A percentile compares a stretch with the other conserved stretches of the same genome.
phyloP scores from a whole-genome alignment of 2,329 filamentous ascomycete species.

The Pseudocercospora ulei region DNA sequence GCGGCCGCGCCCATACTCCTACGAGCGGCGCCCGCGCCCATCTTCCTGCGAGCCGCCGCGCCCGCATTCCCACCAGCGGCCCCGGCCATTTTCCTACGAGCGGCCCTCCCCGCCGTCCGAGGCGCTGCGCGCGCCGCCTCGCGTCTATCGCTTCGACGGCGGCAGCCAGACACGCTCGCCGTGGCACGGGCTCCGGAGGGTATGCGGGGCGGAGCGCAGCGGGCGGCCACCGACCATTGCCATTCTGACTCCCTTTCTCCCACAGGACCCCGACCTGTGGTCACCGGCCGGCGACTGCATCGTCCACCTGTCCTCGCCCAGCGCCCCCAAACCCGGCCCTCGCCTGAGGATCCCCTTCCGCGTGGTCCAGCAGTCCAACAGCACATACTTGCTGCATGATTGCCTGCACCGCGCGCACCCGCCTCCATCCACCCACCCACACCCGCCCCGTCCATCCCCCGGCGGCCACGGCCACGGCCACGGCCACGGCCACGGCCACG shows the following conservation, averaged over 20 bases:
- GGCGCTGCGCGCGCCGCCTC: conserved; percentile 7
- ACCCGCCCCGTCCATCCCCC: too few species aligned
- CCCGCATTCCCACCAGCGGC: conserved; percentile 8
- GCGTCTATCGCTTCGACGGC: conserved; percentile 18
- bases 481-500: too few species aligned
- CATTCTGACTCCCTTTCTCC: background rate
- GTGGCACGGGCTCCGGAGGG: conserved; percentile 20
- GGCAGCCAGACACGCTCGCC: conserved; percentile 14
- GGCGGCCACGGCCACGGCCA: too few species aligned
- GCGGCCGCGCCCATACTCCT: conserved; percentile 5
- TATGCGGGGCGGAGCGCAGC: background rate
- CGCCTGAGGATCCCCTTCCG: conserved; percentile 57
- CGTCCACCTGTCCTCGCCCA: conserved; percentile 58
- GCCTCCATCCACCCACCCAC: too few species aligned
- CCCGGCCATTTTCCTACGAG: conserved; percentile 4
- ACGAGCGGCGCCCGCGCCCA: conserved; percentile 5
- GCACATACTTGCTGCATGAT: conserved; percentile 50
- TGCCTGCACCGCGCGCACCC: too few species aligned
- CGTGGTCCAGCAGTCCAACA: conserved; percentile 49
- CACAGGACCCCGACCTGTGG: conserved; percentile 64
- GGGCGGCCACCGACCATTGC: background rate
- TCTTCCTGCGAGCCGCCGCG: conserved; percentile 6
- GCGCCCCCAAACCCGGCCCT: conserved; percentile 55
- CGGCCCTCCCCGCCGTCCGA: conserved; percentile 8
- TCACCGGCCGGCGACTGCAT: conserved; percentile 57